Base-by-base conservation (phyloP, 805 yeast species). In the Candida golubevii region DNA sequence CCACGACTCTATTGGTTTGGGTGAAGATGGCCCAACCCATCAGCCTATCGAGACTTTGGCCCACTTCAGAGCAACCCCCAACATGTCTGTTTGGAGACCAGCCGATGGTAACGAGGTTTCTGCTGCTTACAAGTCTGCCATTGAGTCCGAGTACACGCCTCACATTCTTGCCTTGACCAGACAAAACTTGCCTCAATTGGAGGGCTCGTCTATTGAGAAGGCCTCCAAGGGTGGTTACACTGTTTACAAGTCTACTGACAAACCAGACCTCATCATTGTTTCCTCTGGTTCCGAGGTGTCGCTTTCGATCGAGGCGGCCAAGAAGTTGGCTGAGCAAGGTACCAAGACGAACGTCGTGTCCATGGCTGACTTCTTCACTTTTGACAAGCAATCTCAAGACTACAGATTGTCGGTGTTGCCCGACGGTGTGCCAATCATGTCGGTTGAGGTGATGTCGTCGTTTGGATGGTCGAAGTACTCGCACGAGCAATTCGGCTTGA, bases 191-290 rank as follows among this genome's bases (percentile, higher is more conserved):
- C 90, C 98, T 52, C 97, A 93, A 72, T 82, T 93, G 63, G 91
- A 82, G 67, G 96, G 96, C 62, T 88, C 97, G 42, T 71, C 90
- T 42, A 77, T 89, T 56, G 97, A 88, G 78, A 85, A 84, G 73
- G 97, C 98, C 46, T 51, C 81, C 48, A 88, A 85, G 77, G 99
- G 99, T 82, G 99, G 95, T 67, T 91, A 91, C 79, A 79, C 85
- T 54, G 66, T 77, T 47, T 38, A 43, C 49, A 56, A 61, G 50
- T 10, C 38, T 12, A 77, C 75, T 49, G 82, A 74, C 49, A 82
- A 75, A 46, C 75, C 75, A 39, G 85, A 86, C 59, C 65, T 93
- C 48, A 84, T 87, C 65, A 67, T 91, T 51, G 86, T 85, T 48
- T 77, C 97, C 36, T 86, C 97, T 41, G 99, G 99, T 72, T 91